Percentiles rank a stretch among this genome's conserved stretches.
phyloP scores from a whole-genome alignment of 139 green algal species.

The Tetradesmus lagerheimii region DNA sequence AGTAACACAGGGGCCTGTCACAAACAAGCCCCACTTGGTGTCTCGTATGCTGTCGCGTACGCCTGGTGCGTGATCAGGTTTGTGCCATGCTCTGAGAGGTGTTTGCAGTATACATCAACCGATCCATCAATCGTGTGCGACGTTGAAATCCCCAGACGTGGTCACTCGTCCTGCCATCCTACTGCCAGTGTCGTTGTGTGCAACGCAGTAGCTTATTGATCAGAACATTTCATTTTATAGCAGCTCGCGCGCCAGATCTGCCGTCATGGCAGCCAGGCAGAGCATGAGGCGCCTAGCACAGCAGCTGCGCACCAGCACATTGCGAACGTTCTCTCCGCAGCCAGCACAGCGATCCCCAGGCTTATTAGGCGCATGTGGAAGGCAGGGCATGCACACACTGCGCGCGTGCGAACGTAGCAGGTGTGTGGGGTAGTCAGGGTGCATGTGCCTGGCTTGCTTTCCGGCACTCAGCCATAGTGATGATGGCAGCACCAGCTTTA shows the following conservation, averaged over 20 bases:
- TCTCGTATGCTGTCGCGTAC: no score
- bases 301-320: conserved; percentile 25
- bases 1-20: not conserved
- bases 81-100: no score
- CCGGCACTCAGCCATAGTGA: no score
- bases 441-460: no score
- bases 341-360: not conserved
- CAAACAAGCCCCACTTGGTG: not conserved
- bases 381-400: not conserved
- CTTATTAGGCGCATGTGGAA: not conserved
- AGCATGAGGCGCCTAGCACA: conserved; percentile 38
- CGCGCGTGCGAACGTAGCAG: conserved; percentile 18
- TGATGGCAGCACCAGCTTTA: no score
- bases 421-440: not conserved
- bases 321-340: not conserved
- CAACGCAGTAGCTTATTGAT: no score
- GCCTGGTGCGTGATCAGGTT: not conserved
- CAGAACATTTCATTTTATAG: no score
- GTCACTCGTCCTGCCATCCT: not conserved
- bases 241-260: not conserved
- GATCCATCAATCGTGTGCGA: no score
- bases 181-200: not conserved
- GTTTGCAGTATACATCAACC: no score
- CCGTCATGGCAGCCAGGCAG: conserved; percentile 2
- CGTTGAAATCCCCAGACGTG: not conserved